A percentile compares a stretch with the other conserved stretches of the same genome.
phyloP scores from a whole-genome alignment of 2,329 filamentous ascomycete genomes.

The Pestalotiopsis sp. region DNA sequence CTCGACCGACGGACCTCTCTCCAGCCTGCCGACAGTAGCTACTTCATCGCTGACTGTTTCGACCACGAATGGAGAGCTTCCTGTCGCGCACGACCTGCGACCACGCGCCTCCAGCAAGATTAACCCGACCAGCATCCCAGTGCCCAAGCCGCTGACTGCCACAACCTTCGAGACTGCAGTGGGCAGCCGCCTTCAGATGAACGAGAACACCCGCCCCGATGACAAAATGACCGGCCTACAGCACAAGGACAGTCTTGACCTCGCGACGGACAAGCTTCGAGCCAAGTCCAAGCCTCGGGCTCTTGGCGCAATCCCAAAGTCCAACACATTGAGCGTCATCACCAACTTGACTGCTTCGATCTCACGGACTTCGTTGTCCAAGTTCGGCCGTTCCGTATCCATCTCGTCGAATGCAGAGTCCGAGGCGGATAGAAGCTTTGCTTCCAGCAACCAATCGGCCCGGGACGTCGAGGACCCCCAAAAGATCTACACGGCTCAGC shows the following conservation, averaged over 20 bases:
- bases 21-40: slow-evolving; percentile 24
- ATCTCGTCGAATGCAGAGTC: slow-evolving; percentile 21
- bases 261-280: slow-evolving; percentile 12
- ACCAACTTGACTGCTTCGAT: slow-evolving; percentile 49
- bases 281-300: slow-evolving; percentile 15
- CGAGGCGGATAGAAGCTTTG: slow-evolving; percentile 13
- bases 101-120: slow-evolving; percentile 4
- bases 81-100: background rate
- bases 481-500: slow-evolving; percentile 44
- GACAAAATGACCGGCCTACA: slow-evolving; percentile 15
- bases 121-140: slow-evolving; percentile 13
- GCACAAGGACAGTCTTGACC: slow-evolving; percentile 19
- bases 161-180: slow-evolving; percentile 18
- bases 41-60: slow-evolving; percentile 24
- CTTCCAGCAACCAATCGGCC: background rate
- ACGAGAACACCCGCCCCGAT: slow-evolving; percentile 29
- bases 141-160: slow-evolving; percentile 18
- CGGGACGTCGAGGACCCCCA: slow-evolving; percentile 21
- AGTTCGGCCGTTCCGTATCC: slow-evolving; percentile 43
- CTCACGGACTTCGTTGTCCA: slow-evolving; percentile 35
- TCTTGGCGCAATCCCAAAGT: slow-evolving; percentile 40
- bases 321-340: slow-evolving; percentile 47
- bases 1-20: slow-evolving; percentile 20
- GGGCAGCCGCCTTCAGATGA: slow-evolving; percentile 11
- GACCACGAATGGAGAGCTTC: slow-evolving; percentile 21